These are phyloP conservation scores for Diaporthe ilicicola DNA, from an alignment of 2,329 filamentous ascomycete genomes.

Conservation along the genomic window DNA sequence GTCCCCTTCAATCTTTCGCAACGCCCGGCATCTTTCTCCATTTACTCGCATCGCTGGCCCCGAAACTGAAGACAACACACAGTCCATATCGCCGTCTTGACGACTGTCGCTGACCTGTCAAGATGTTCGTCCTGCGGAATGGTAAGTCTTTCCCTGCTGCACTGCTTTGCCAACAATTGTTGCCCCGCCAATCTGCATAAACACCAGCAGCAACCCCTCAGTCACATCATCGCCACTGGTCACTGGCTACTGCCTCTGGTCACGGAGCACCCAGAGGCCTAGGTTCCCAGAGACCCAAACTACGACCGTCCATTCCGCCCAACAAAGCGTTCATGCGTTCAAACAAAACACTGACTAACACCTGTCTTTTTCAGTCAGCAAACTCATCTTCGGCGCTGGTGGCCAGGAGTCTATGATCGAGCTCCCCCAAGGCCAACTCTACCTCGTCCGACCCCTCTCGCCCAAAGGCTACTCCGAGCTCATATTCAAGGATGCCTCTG, in stretches of 20 bases:
- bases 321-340: not conserved
- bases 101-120: constrained; percentile 31
- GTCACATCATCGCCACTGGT: constrained; percentile 23
- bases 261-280: not conserved
- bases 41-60: not conserved
- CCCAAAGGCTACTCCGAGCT: constrained; percentile 98
- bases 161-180: constrained; percentile 24
- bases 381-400: constrained; percentile 87
- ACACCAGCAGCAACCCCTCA: constrained; percentile 18
- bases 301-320: not conserved
- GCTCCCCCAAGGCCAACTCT: constrained; percentile 94
- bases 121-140: constrained; percentile 54
- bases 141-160: constrained; percentile 41
- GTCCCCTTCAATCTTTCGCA: not conserved
- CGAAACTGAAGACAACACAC: not conserved
- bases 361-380: constrained; percentile 75
- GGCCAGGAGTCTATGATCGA: constrained; percentile 95
- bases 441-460: constrained; percentile 92
- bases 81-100: not conserved
- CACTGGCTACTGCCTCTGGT: too few species aligned
- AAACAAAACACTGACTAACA: constrained; percentile 18
- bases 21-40: not conserved
- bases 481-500: constrained; percentile 96
- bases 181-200: constrained; percentile 31
- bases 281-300: not conserved